Percentiles rank a stretch among this genome's conserved stretches.
Conservation (phyloP, 2,329 filamentous ascomycete species). For the Cladorrhinum sp. region DNA sequence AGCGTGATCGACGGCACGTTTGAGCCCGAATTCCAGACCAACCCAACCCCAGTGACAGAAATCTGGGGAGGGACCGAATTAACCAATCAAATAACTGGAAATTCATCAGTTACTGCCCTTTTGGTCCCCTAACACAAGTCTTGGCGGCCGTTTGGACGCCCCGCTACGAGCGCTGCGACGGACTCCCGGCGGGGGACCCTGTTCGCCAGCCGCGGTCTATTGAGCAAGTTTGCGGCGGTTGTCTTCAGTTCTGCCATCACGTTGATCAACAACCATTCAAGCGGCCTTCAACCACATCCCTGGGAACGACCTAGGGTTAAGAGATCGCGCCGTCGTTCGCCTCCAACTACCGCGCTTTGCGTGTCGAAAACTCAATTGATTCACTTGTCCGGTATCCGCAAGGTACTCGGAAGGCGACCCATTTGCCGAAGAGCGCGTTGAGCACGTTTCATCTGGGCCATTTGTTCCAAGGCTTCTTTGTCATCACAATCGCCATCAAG, state of each 20-base stretch:
- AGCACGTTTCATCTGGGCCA: conserved; percentile 3
- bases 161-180: neutral
- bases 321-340: too few species aligned
- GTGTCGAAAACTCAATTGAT: conserved; percentile 4
- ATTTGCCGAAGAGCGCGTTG: conserved; percentile 1
- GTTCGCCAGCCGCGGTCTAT: conserved; percentile 10
- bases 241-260: conserved; percentile 2
- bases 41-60: neutral
- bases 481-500: neutral
- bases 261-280: conserved; percentile 12
- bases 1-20: conserved; percentile 3
- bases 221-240: conserved; percentile 28
- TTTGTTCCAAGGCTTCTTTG: neutral
- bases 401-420: neutral
- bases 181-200: neutral
- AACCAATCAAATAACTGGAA: conserved; percentile 7
- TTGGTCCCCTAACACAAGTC: conserved; percentile 9
- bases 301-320: too few species aligned
- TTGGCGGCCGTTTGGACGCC: conserved; percentile 18
- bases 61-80: neutral
- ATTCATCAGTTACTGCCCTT: conserved; percentile 23
- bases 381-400: neutral
- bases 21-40: neutral
- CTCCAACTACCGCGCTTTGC: conserved; percentile 8
- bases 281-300: conserved; percentile 7